Evolutionary conservation across 805 yeast genomes (phyloP), one percentile per base, ranked within the genome.

Genomic region (Osmozyma mogii): DNA sequence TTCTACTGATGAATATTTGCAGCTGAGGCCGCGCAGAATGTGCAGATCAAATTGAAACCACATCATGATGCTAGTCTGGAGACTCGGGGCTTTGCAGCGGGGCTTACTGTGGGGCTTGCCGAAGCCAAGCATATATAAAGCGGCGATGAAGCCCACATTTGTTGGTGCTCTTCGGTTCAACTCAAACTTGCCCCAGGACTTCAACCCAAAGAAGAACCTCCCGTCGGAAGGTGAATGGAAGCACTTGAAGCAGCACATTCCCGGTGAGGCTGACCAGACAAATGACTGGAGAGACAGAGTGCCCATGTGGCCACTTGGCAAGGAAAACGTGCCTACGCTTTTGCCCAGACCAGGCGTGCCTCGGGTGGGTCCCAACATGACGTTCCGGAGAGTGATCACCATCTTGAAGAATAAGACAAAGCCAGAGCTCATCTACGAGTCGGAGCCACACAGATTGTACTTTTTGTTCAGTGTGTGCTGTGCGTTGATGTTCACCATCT

Each of bases 291-390:
- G 47, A n/a, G 75, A 78, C 29, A 55, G 92, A 20, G 41, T 83
- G 2, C 92, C 92, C 4, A 58, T 64, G 28, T 73, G 81, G 37
- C 82, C 84, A 3, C 58, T 82, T 17, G 72, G 70, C 19, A 77
- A 74, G 37, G 85, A 77, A 35, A 59, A 66, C 9, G 68, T 72
- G 6, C 82, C 87, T 1, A 71, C 84, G 0, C 61, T 82, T 21
- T 57, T 82, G 21, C 92, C 92, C 8, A 65, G 79, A 32, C 83
- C 87, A 0, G 83, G 81, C 9, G 84, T 81, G 8, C 95, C 95
- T 7, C 70, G 75, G 20, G 82, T 83, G 3, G 73, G 80, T 1
- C 65, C 68, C 21, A 49, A 58, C 29, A 54, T 70, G 46, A 62
- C 75, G 4, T 70, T 84, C 40, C 57, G 72, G 5, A 78, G 78